These are phyloP conservation scores for Phylloporus sp. DNA, from an alignment of 768 basidiomycete genomes.

Conservation along the genomic window DNA sequence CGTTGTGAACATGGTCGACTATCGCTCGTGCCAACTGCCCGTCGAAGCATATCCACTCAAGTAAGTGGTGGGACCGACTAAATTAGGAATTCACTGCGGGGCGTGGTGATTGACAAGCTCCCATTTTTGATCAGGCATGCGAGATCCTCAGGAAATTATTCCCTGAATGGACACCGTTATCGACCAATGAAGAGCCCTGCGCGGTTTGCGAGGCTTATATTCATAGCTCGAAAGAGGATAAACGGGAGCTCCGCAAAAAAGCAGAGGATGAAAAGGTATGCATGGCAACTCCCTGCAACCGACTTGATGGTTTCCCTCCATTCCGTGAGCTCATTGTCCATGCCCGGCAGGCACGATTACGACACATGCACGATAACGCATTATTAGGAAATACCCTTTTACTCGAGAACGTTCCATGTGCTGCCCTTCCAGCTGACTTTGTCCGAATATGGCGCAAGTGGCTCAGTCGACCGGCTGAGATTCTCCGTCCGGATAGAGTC, in stretches of 20 bases:
- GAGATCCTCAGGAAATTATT: conserved; percentile 53
- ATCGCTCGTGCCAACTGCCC: conserved; percentile 49
- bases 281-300: conserved; percentile 1
- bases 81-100: conserved; percentile 11
- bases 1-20: conserved; percentile 68
- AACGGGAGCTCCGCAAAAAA: conserved; percentile 54
- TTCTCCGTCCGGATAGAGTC: conserved; percentile 54
- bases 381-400: conserved; percentile 43
- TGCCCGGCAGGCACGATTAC: conserved; percentile 52
- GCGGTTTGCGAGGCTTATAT: conserved; percentile 56
- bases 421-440: conserved; percentile 60
- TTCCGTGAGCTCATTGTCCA: conserved; percentile 15
- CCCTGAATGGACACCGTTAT: conserved; percentile 60
- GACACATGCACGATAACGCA: conserved; percentile 56
- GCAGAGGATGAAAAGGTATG: conserved; percentile 79
- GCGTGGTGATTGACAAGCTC: conserved; percentile 14
- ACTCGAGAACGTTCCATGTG: conserved; percentile 49
- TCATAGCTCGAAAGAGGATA: conserved; percentile 57
- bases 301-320: conserved; percentile 9
- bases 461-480: conserved; percentile 54
- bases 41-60: conserved; percentile 59
- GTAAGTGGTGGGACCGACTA: conserved; percentile 33
- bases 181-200: conserved; percentile 52
- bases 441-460: conserved; percentile 67
- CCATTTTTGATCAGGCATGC: conserved; percentile 45